Percentiles rank a stretch among this genome's conserved stretches.
Conservation (phyloP, 345 rosid genomes). For the Dipteronia sinensis region DNA sequence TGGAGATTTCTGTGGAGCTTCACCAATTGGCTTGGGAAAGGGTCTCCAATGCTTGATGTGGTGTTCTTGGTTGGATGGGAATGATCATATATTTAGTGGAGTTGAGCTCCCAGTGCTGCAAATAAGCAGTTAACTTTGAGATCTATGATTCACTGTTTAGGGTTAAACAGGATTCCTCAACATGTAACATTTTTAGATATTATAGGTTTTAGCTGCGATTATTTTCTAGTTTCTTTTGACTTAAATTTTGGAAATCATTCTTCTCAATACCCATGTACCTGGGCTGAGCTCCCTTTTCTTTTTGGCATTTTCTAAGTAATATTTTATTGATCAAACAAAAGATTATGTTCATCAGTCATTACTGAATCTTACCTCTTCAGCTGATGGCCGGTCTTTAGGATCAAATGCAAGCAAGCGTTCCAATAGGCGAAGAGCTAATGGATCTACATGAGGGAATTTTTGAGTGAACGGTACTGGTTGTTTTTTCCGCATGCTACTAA, state of each 20-base stretch:
- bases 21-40: background rate
- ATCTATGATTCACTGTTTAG: background rate
- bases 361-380: slow-evolving; percentile 65
- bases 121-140: background rate
- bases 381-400: slow-evolving; percentile 95
- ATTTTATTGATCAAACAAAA: background rate
- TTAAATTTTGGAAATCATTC: background rate
- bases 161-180: background rate
- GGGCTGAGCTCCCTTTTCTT: background rate
- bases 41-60: background rate
- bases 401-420: slow-evolving; percentile 90
- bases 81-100: slow-evolving; percentile 2
- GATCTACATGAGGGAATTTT: slow-evolving; percentile 85
- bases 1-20: background rate
- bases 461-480: slow-evolving; percentile 75
- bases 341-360: background rate
- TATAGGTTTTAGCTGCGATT: background rate
- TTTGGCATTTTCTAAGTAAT: background rate
- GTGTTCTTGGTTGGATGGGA: background rate
- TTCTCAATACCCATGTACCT: background rate
- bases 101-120: background rate
- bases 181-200: background rate
- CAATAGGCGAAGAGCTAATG: slow-evolving; percentile 72
- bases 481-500: slow-evolving; percentile 88
- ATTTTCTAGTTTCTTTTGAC: background rate